These are phyloP conservation scores for Herpetospermum pedunculosum DNA, from an alignment of 306 rosid species.

Conservation along the genomic window DNA sequence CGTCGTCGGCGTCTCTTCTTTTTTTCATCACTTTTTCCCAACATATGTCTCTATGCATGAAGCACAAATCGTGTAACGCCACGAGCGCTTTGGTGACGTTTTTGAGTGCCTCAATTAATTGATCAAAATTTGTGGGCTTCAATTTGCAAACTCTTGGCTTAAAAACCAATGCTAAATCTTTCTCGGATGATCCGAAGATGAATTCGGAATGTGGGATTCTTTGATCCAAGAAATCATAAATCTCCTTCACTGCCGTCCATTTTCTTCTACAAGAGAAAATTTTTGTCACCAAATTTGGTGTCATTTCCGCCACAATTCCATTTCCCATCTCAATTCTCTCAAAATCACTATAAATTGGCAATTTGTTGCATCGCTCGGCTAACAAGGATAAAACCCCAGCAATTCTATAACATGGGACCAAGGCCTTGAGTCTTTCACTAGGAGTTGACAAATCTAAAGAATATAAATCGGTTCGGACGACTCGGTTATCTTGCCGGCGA, in stretches of 20 bases:
- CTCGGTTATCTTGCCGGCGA: conserved; percentile 27
- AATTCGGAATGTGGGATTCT: conserved; percentile 75
- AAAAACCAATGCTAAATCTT: conserved; percentile 36
- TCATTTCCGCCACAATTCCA: conserved; percentile 47
- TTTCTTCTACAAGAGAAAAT: conserved; percentile 35
- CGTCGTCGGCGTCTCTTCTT: conserved; percentile 33
- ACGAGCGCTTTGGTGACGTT: conserved; percentile 74
- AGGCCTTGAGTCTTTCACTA: conserved; percentile 47
- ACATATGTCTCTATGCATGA: conserved; percentile 73
- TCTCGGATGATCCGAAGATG: conserved; percentile 25
- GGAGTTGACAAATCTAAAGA: conserved; percentile 41
- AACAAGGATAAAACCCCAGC: conserved; percentile 37
- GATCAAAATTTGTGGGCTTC: conserved; percentile 39
- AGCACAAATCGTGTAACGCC: conserved; percentile 76
- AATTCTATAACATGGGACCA: conserved; percentile 59
- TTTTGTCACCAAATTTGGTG: conserved; percentile 58
- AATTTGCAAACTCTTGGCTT: conserved; percentile 58
- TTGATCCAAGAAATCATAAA: conserved; percentile 66
- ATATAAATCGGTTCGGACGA: conserved; percentile 45
- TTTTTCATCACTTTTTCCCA: conserved; percentile 76
- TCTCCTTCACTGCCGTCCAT: conserved; percentile 58
- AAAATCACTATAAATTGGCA: conserved; percentile 49
- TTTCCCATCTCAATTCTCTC: conserved; percentile 42
- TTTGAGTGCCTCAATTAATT: conserved; percentile 64
- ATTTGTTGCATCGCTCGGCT: conserved; percentile 41